Conservation (phyloP, 345 rosid species). For the Lumnitzera littorea region DNA sequence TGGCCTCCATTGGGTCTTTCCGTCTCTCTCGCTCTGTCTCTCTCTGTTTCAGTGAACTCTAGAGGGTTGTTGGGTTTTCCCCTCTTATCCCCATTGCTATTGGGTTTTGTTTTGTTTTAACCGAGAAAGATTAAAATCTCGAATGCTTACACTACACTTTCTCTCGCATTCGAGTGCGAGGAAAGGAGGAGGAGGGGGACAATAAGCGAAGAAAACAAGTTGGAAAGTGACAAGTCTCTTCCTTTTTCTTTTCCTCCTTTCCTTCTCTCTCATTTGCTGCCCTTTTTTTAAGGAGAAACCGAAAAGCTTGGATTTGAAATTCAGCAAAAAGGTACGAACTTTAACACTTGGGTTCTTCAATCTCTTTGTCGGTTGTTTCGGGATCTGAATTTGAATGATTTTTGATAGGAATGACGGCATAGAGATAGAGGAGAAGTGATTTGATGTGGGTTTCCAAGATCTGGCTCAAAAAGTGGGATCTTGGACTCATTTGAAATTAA, state of each 20-base stretch:
- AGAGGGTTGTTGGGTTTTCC: not conserved
- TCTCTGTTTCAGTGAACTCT: not conserved
- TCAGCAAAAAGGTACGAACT: too few relatives aligned
- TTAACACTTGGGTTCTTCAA: too few relatives aligned
- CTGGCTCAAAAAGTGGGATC: slow-evolving; percentile 12
- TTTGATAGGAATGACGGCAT: slow-evolving; percentile 3
- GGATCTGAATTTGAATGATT: not conserved
- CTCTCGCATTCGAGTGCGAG: slow-evolving; percentile 9
- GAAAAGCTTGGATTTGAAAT: too few relatives aligned
- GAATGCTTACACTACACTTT: slow-evolving; percentile 14
- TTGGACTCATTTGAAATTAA: slow-evolving; percentile 7
- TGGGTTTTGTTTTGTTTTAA: not conserved
- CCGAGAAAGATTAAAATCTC: slow-evolving; percentile 1
- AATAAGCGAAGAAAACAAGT: not conserved
- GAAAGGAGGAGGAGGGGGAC: slow-evolving; percentile 1
- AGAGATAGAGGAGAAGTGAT: not conserved
- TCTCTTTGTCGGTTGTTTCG: not conserved
- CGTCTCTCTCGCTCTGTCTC: not conserved
- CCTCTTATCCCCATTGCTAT: not conserved
- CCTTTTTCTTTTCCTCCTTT: not conserved
- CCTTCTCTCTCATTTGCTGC: too few relatives aligned
- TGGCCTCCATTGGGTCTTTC: not conserved
- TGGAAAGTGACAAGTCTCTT: not conserved
- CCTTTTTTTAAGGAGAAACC: too few relatives aligned
- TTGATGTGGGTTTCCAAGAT: slow-evolving; percentile 13